Percentiles rank a stretch among this genome's conserved stretches.
Evolutionary conservation across 306 rosid species (phyloP).

Genomic region (Cucurbita ficifolia): DNA sequence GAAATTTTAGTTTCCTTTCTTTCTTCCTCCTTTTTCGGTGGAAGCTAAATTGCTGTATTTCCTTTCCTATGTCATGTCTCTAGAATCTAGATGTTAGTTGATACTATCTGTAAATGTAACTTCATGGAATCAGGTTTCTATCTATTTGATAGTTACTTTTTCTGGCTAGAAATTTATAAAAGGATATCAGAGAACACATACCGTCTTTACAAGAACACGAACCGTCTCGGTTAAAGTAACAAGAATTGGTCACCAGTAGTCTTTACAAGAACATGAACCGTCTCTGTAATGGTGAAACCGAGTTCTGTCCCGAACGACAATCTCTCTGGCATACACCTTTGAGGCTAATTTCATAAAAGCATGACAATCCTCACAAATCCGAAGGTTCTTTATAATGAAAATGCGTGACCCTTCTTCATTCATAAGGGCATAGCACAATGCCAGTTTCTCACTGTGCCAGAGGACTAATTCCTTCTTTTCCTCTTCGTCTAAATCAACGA

Average conservation of each 20-base stretch:
- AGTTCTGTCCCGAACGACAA: constrained; percentile 63
- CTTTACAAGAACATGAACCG: constrained; percentile 69
- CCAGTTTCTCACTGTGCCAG: constrained; percentile 81
- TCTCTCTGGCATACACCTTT: constrained; percentile 41
- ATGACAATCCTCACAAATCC: constrained; percentile 79
- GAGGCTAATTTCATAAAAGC: constrained; percentile 72
- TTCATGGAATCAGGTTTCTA: neutral
- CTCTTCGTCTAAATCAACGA: constrained; percentile 63
- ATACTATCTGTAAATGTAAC: constrained; percentile 4
- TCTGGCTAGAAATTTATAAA: neutral
- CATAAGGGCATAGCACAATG: constrained; percentile 57
- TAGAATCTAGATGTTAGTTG: neutral
- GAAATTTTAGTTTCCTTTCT: neutral
- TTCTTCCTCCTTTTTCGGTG: neutral
- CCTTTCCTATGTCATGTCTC: neutral
- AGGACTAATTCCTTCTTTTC: constrained; percentile 57
- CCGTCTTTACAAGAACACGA: neutral
- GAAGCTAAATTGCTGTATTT: neutral
- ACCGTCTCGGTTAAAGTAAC: neutral
- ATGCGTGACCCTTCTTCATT: constrained; percentile 30
- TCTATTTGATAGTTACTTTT: neutral
- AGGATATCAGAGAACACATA: neutral
- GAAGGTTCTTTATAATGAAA: constrained; percentile 58
- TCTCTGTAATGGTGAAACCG: constrained; percentile 64
- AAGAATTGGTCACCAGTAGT: constrained; percentile 41